phyloP scores from a whole-genome alignment of 768 basidiomycete species.

The Auriscalpium orientale region DNA sequence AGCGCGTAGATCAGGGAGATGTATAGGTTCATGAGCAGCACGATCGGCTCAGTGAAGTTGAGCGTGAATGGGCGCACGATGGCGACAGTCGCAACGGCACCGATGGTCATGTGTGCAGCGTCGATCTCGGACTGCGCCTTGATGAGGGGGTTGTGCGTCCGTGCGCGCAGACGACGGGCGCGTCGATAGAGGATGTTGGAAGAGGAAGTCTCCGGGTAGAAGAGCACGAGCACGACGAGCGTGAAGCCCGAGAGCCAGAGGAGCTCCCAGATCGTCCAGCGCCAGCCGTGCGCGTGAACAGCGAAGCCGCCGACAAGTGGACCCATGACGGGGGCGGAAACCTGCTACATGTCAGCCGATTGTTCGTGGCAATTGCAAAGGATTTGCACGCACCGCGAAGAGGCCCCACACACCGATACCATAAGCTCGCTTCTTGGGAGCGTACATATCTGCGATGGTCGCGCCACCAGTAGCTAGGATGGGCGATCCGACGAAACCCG shows the following conservation, averaged over 20 bases:
- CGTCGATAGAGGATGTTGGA: constrained; percentile 3
- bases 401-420: constrained; percentile 20
- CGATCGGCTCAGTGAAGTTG: constrained; percentile 20
- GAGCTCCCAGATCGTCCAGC: constrained; percentile 24
- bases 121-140: constrained; percentile 19
- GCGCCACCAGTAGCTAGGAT: constrained; percentile 24
- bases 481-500: constrained; percentile 16
- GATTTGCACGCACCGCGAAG: constrained; percentile 18
- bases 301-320: constrained; percentile 27
- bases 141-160: constrained; percentile 21
- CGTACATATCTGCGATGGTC: constrained; percentile 17
- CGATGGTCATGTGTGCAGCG: constrained; percentile 9
- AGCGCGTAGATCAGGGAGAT: constrained; percentile 24
- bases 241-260: constrained; percentile 23
- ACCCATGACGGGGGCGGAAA: constrained; percentile 18
- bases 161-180: constrained; percentile 20
- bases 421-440: constrained; percentile 13
- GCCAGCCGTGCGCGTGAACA: constrained; percentile 22
- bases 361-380: too few species aligned
- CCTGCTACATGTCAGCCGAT: not conserved
- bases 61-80: constrained; percentile 23
- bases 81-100: constrained; percentile 15
- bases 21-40: constrained; percentile 22
- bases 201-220: constrained; percentile 22
- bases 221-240: constrained; percentile 20